Evolutionary conservation across 1,139 yeast species (phyloP).

Genomic region (Suhomyces panamericanus): DNA sequence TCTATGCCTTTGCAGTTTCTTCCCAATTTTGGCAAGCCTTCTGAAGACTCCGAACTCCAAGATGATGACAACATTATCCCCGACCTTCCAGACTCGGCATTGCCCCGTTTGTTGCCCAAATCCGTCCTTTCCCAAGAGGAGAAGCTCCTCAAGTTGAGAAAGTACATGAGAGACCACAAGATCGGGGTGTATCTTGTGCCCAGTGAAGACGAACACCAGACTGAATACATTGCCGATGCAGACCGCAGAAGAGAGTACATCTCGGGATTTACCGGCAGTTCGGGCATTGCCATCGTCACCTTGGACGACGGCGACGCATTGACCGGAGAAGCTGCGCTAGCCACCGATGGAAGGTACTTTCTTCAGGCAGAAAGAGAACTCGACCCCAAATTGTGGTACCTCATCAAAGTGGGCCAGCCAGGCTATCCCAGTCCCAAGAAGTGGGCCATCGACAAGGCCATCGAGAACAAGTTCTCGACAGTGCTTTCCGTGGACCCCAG

Average conservation of each 20-base stretch:
- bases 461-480: slow-evolving; percentile 32
- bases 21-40: slow-evolving; percentile 17
- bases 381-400: slow-evolving; percentile 35
- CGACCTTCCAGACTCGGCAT: slow-evolving; percentile 24
- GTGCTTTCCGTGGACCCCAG: slow-evolving; percentile 45
- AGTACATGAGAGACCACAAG: slow-evolving; percentile 40
- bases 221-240: slow-evolving; percentile 52
- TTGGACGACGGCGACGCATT: slow-evolving; percentile 32
- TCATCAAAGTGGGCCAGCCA: slow-evolving; percentile 41
- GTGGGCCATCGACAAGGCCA: slow-evolving; percentile 38
- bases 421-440: slow-evolving; percentile 42
- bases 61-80: slow-evolving; percentile 27
- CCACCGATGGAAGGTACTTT: slow-evolving; percentile 61
- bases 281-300: slow-evolving; percentile 56
- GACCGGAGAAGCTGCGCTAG: slow-evolving; percentile 46
- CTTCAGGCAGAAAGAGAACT: slow-evolving; percentile 47
- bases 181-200: slow-evolving; percentile 56
- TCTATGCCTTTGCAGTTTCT: slow-evolving; percentile 29
- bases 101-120: slow-evolving; percentile 12
- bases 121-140: slow-evolving; percentile 20
- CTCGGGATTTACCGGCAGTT: slow-evolving; percentile 58
- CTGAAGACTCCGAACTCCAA: slow-evolving; percentile 15
- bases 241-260: slow-evolving; percentile 54
- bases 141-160: slow-evolving; percentile 36
- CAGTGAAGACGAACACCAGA: slow-evolving; percentile 61